Conservation (phyloP, 768 basidiomycete species). For the Gymnopilus dilepis region DNA sequence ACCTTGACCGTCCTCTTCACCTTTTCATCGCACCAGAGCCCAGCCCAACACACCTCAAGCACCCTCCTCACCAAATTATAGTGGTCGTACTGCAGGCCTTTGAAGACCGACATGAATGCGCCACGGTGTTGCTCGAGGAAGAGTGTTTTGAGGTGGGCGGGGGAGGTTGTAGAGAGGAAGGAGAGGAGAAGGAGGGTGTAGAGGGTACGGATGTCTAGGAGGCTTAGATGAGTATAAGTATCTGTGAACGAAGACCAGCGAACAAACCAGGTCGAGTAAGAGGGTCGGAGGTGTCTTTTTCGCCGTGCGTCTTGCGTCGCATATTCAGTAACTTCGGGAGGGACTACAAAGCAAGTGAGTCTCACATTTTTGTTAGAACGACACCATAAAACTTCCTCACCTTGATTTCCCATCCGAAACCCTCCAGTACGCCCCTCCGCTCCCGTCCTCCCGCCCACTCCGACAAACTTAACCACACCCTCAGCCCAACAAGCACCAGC, state of each 20-base stretch:
- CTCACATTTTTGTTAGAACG: background rate
- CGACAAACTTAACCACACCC: slow-evolving; percentile 65
- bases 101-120: slow-evolving; percentile 70
- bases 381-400: slow-evolving; percentile 36
- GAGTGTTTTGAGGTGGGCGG: slow-evolving; percentile 58
- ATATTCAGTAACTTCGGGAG: slow-evolving; percentile 71
- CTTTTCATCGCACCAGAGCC: slow-evolving; percentile 76
- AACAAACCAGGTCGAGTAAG: slow-evolving; percentile 62
- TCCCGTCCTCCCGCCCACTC: slow-evolving; percentile 70
- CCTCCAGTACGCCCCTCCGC: slow-evolving; percentile 63
- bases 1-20: slow-evolving; percentile 76
- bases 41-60: slow-evolving; percentile 77
- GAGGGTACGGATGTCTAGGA: slow-evolving; percentile 79
- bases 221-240: background rate
- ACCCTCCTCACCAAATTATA: slow-evolving; percentile 64
- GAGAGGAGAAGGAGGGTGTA: slow-evolving; percentile 77
- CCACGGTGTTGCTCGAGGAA: slow-evolving; percentile 79
- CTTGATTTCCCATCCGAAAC: slow-evolving; percentile 82
- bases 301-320: slow-evolving; percentile 63
- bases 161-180: slow-evolving; percentile 58
- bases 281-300: slow-evolving; percentile 37
- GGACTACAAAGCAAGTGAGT: slow-evolving; percentile 44
- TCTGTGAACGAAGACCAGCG: too few relatives aligned
- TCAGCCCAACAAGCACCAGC: slow-evolving; percentile 67
- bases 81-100: slow-evolving; percentile 70